Evolutionary conservation across 768 basidiomycete species (phyloP).

Genomic region (Leccinellum luteum): DNA sequence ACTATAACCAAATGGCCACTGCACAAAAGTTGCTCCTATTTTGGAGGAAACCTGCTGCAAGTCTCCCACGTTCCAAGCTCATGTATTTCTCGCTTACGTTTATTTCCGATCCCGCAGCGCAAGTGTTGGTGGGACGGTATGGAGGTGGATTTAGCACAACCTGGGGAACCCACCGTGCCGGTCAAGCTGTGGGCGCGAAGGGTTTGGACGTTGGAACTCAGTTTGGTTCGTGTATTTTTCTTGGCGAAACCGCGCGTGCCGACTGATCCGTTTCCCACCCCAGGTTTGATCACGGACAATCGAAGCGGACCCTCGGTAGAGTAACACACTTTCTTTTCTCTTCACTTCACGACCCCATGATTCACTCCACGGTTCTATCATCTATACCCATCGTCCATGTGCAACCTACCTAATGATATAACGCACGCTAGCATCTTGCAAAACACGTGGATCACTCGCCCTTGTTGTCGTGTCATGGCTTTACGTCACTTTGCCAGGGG

Average conservation of each 20-base stretch:
- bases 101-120: slow-evolving; percentile 50
- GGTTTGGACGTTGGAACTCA: slow-evolving; percentile 98
- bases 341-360: slow-evolving; percentile 18
- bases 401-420: slow-evolving; percentile 28
- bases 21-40: slow-evolving; percentile 96
- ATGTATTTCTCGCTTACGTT: not conserved
- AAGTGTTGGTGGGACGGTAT: slow-evolving; percentile 99
- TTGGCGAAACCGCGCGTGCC: not conserved
- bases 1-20: slow-evolving; percentile 92
- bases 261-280: slow-evolving; percentile 5
- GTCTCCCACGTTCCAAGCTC: slow-evolving; percentile 31
- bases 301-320: slow-evolving; percentile 1
- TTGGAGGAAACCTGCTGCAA: slow-evolving; percentile 99
- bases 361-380: slow-evolving; percentile 18
- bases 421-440: slow-evolving; percentile 28
- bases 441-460: not conserved
- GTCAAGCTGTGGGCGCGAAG: slow-evolving; percentile 96
- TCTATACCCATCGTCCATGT: slow-evolving; percentile 28
- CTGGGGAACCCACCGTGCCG: slow-evolving; percentile 47
- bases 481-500: not conserved
- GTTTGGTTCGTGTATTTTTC: slow-evolving; percentile 57
- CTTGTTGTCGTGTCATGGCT: not conserved
- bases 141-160: slow-evolving; percentile 76
- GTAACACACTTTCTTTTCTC: slow-evolving; percentile 6
- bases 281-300: slow-evolving; percentile 19